A percentile compares a stretch with the other conserved stretches of the same genome.
phyloP scores from a whole-genome alignment of 129 eudicot genomes.

The Flaveria trinervia region DNA sequence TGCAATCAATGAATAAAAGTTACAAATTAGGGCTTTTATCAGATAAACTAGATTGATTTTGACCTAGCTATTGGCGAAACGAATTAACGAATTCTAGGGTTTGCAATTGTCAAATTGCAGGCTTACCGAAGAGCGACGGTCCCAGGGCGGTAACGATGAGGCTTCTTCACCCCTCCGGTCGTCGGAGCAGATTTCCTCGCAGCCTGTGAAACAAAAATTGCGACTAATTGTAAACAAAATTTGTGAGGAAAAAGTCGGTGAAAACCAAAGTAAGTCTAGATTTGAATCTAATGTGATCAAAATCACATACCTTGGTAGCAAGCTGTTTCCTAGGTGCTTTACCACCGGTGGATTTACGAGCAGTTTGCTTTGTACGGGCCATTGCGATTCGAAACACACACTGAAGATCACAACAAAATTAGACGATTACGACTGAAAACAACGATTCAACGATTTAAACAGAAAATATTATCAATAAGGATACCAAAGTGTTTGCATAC shows the following conservation, averaged over 20 bases:
- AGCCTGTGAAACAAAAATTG: conserved; percentile 41
- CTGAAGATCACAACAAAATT: background rate
- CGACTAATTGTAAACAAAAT: background rate
- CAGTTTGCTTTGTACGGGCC: conserved; percentile 97
- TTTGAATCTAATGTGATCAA: background rate
- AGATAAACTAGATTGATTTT: no score
- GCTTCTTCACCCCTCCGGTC: conserved; percentile 91
- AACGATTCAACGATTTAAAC: no score
- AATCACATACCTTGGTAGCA: conserved; percentile 62
- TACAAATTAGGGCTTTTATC: background rate
- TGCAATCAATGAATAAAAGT: background rate
- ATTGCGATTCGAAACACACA: conserved; percentile 27
- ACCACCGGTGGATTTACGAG: conserved; percentile 88
- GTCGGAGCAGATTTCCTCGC: conserved; percentile 94
- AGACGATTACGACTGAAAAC: no score
- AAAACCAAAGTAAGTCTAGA: no score
- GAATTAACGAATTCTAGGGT: background rate
- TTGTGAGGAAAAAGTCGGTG: background rate
- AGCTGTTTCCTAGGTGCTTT: conserved; percentile 95
- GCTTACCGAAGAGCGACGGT: conserved; percentile 78
- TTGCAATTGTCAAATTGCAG: no score
- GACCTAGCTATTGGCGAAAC: background rate
- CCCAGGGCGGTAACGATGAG: conserved; percentile 86
- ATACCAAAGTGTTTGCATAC: no score
- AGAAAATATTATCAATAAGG: no score